Evolutionary conservation across 306 rosid species (phyloP), one percentile per base, ranked within the genome.

Genomic region (Malus domestica): DNA sequence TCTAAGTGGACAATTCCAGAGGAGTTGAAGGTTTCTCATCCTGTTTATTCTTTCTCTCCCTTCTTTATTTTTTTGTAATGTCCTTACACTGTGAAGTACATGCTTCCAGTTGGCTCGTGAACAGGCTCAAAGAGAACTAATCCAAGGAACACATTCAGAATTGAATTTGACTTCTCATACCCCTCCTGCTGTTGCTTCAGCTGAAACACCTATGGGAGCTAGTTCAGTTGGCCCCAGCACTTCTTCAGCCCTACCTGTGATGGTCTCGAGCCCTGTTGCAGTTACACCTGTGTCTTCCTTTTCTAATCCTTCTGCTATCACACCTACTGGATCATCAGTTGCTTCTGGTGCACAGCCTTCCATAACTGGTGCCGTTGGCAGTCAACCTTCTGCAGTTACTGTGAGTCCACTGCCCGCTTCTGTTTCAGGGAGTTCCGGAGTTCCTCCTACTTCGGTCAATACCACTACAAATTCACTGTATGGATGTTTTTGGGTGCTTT

Each of bases 1-100:
- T 96, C 99, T 65, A 93, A 92, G 27, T 96, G 99, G 99, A 86
- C 96, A 61, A 96, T 96, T n/a, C 99, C 99, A 4, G 99, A 96
- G 82, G 99, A 96, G 33, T 84, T 96, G 54, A 90, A 89, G 99
- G 99, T 96, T 84, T 76, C 62, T 76, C 49, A 55, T 77, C 70
- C 62, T 68, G 66, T 66, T 61, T 72, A 51, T 25, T 6, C 73
- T 13, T 20, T 49, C 42, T 46, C 4, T 9, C 5, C 19, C 10
- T 4, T 23, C 4, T 18, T 61, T 6, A 6, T 10, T 35, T 42
- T 22, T 5, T 49, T 9, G 15, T 76, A 12, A 42, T 77, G 68
- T 68, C 79, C 58, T 66, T 51, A 51, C 73, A 79, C 67, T 74
- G 22, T 80, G 52, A 66, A 75, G 74, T 54, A 75, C 78, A 79